Conservation (phyloP, 2,329 filamentous ascomycete genomes). For the Alternaria gansuensis region DNA sequence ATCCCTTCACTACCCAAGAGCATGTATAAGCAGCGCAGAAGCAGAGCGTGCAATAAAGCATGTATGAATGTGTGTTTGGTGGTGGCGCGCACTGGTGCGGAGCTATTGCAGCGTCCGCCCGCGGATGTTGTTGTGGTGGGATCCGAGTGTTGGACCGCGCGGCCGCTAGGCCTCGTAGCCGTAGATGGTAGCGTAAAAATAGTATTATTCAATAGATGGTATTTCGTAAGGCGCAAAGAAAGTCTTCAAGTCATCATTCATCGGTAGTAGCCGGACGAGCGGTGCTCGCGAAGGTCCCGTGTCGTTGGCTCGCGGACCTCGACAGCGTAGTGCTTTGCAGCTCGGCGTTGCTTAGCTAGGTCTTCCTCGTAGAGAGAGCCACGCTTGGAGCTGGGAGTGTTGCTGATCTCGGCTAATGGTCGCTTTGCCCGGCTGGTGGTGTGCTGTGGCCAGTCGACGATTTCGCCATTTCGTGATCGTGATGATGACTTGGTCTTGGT, state of each 20-base stretch:
- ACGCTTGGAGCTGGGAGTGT: conserved; percentile 46
- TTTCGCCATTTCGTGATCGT: conserved; percentile 49
- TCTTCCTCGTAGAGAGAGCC: conserved; percentile 56
- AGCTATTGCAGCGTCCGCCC: conserved; percentile 24
- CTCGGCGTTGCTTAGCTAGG: conserved; percentile 47
- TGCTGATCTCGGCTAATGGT: conserved; percentile 45
- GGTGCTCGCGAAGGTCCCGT: conserved; percentile 50
- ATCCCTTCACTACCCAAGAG: conserved; percentile 14
- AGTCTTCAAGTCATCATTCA: conserved; percentile 36
- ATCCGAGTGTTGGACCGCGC: conserved; percentile 8
- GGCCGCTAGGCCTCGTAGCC: conserved; percentile 18
- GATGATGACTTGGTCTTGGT: conserved; percentile 35
- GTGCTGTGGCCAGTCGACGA: conserved; percentile 50
- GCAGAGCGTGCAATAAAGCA: conserved; percentile 23
- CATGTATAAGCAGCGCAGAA: conserved; percentile 25
- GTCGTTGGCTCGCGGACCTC: conserved; percentile 54
- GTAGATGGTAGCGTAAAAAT: conserved; percentile 14
- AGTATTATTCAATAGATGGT: conserved; percentile 13
- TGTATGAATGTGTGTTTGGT: conserved; percentile 17
- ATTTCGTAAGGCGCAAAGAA: conserved; percentile 23
- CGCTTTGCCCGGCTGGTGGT: conserved; percentile 26
- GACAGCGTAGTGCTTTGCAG: conserved; percentile 52
- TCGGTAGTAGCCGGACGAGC: conserved; percentile 52
- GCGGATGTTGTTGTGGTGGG: conserved; percentile 8
- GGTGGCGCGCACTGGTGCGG: conserved; percentile 16